Base-by-base conservation (phyloP, 1,284 basidiomycete species). In the Leucoagaricus sp. region DNA sequence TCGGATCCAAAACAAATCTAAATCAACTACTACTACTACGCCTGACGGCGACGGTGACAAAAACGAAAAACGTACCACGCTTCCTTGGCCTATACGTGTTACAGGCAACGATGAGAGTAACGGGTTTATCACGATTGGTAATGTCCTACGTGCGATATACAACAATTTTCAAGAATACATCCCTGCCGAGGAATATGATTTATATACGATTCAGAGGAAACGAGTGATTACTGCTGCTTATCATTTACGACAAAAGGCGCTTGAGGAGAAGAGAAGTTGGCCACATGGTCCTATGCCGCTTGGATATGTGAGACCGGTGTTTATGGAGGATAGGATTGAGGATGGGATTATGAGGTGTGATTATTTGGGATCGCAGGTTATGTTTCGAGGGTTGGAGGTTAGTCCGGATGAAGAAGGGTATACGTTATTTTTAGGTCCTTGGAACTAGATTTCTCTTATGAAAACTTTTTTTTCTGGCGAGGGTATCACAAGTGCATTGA, bases 301-400 rank as follows among this genome's bases (percentile, higher is more conserved):
- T 29, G 46, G 21, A 1, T 25, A 17, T 28, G 31, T 28, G 4
- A 29, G 19, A 8, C 21, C 51, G 6, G 42, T 12, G 1, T 45
- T 45, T 10, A 10, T n/a, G 7, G 51, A 53, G 29, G 41, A 53
- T 23, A 29, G 13, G 26, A 46, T 46, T 17, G 38, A 55, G n/a
- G 53, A 55, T 6, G 53, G 53, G n/a, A 28, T 41, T 15, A 55
- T 55, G 45, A 38, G 46, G 6, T 49, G 53, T 25, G 46, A 55
- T 42, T 55, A 55, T 55, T 13, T 55, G 17, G 53, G 53, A 6
- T 41, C 53, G 5, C 46, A 47, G n/a, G 12, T 48, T 9, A 33
- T 55, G 10, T 55, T 55, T 33, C 38, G 53, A 15, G 53, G 53
- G 3, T 21, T 55, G 12, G 47, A 44, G 28, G 13, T 33, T 2